A percentile compares a stretch with the other conserved stretches of the same genome.
Conservation (phyloP, 2,329 filamentous ascomycete genomes). For the Curvularia spicifera region DNA sequence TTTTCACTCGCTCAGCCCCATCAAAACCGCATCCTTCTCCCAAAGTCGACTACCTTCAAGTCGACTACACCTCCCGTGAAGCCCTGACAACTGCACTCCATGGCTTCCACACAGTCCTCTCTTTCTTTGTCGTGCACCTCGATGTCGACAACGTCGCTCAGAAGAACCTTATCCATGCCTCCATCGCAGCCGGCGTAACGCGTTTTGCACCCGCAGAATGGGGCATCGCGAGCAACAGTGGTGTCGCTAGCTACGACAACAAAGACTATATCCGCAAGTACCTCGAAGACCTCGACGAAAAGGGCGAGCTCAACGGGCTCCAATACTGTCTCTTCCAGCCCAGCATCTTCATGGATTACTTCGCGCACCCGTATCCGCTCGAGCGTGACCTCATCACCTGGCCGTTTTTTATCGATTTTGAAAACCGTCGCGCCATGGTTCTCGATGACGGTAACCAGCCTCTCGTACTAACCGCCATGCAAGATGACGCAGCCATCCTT, state of each 20-base stretch:
- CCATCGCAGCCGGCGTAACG: constrained; percentile 36
- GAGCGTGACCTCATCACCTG: constrained; percentile 53
- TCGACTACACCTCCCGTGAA: constrained; percentile 55
- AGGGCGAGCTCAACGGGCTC: constrained; percentile 58
- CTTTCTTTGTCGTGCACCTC: constrained; percentile 42
- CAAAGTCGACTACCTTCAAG: constrained; percentile 50
- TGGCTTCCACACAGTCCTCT: constrained; percentile 60
- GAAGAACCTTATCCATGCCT: constrained; percentile 44
- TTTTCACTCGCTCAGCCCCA: constrained; percentile 56
- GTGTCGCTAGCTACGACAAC: constrained; percentile 58
- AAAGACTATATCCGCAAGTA: constrained; percentile 61
- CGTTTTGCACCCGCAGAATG: constrained; percentile 45
- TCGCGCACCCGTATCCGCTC: constrained; percentile 58
- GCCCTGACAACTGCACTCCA: constrained; percentile 50
- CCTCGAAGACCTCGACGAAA: constrained; percentile 55
- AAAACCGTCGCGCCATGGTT: constrained; percentile 37
- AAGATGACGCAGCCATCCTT: constrained; percentile 36
- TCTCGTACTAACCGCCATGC: constrained; percentile 36
- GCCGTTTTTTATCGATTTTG: constrained; percentile 44
- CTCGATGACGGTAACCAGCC: constrained; percentile 37
- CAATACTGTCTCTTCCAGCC: constrained; percentile 65
- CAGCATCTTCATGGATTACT: constrained; percentile 62
- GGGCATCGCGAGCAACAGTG: constrained; percentile 34
- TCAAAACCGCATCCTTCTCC: constrained; percentile 15
- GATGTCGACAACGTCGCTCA: constrained; percentile 35